phyloP scores from a whole-genome alignment of 176 grass and related monocot species.

The Areca catechu region DNA sequence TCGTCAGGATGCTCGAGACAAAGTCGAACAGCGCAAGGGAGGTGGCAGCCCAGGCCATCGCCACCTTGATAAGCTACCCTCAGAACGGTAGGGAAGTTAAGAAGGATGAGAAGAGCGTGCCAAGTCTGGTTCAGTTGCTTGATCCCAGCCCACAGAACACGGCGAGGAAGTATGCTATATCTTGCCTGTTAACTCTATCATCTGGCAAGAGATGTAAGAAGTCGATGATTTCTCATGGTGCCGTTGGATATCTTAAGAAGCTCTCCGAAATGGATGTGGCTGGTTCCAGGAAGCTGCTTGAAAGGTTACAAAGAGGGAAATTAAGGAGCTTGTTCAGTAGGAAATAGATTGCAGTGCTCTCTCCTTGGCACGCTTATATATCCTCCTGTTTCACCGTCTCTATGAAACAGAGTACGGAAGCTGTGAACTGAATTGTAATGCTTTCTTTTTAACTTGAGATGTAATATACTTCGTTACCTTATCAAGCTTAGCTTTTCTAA shows the following conservation, averaged over 20 bases:
- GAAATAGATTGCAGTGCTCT: conserved; percentile 33
- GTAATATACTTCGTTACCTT: neutral
- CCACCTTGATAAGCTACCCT: conserved; percentile 59
- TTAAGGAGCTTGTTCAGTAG: conserved; percentile 63
- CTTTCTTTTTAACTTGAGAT: conserved; percentile 18
- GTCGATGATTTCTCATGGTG: conserved; percentile 83
- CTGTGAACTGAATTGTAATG: conserved; percentile 17
- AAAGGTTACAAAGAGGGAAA: conserved; percentile 74
- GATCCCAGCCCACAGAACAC: conserved; percentile 82
- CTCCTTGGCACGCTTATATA: neutral
- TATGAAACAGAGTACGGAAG: conserved; percentile 45
- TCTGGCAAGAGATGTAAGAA: conserved; percentile 80
- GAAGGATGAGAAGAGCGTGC: conserved; percentile 94
- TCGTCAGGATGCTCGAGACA: conserved; percentile 72
- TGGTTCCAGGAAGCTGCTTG: conserved; percentile 77
- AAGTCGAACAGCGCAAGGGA: conserved; percentile 64
- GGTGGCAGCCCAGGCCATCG: conserved; percentile 72
- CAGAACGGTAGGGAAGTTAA: conserved; percentile 60
- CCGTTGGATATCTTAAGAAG: conserved; percentile 97
- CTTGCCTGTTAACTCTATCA: conserved; percentile 53
- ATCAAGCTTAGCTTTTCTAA: no score
- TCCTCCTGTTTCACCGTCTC: conserved; percentile 69
- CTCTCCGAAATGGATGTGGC: conserved; percentile 79
- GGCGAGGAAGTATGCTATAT: conserved; percentile 94
- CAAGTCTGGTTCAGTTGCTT: conserved; percentile 90